Evolutionary conservation across 495 filamentous ascomycete species (phyloP).

Genomic region (Cercophora scortea): DNA sequence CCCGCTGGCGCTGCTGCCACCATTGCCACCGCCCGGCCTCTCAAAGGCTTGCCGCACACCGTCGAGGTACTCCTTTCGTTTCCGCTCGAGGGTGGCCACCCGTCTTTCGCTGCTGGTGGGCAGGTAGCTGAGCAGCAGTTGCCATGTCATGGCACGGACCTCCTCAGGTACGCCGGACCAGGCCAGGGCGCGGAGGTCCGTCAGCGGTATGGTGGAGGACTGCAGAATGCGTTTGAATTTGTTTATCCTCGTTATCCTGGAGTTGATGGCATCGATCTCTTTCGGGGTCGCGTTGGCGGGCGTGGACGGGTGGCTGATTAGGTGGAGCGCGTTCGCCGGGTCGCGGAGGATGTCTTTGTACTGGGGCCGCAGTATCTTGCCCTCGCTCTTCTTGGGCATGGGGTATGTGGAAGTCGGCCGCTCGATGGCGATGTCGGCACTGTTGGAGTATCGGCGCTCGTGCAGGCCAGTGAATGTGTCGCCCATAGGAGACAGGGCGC

Average conservation of each 20-base stretch:
- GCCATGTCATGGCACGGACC: conserved; percentile 97
- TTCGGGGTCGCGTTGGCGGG: conserved; percentile 70
- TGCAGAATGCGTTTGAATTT: conserved; percentile 97
- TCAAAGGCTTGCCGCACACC: conserved; percentile 94
- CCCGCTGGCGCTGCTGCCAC: conserved; percentile 21
- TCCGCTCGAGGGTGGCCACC: conserved; percentile 83
- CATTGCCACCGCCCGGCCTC: conserved; percentile 41
- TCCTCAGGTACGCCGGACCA: conserved; percentile 95
- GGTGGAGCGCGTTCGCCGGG: conserved; percentile 88
- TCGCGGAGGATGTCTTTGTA: conserved; percentile 95
- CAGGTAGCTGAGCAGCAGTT: conserved; percentile 88
- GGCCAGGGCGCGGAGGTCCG: conserved; percentile 73
- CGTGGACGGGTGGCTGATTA: conserved; percentile 78
- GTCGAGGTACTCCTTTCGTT: conserved; percentile 94
- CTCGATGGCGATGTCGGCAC: conserved; percentile 86
- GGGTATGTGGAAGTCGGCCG: conserved; percentile 83
- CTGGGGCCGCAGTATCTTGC: conserved; percentile 91
- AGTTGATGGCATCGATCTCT: conserved; percentile 78
- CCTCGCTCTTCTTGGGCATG: conserved; percentile 75
- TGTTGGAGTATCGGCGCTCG: conserved; percentile 54
- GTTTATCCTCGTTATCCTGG: conserved; percentile 89
- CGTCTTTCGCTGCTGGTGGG: conserved; percentile 89
- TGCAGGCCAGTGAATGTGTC: conserved; percentile 15
- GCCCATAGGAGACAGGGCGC: conserved; percentile 5
- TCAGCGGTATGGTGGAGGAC: conserved; percentile 75